A percentile compares a stretch with the other conserved stretches of the same genome.
Conservation (phyloP, 164 flowering plant species). For the Kingdonia uniflora region DNA sequence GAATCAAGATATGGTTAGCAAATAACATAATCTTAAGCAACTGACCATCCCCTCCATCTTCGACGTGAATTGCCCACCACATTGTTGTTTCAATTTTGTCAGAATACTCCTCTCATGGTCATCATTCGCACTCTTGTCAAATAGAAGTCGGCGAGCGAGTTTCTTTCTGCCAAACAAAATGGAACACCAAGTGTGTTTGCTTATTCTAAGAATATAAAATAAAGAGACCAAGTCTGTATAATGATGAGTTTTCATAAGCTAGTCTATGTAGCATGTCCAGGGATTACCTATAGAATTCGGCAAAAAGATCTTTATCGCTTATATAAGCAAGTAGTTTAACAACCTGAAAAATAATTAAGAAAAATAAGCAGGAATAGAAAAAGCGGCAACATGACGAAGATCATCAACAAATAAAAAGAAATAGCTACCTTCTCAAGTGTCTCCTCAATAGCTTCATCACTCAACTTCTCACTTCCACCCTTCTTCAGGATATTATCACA, state of each 20-base stretch:
- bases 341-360: constrained; percentile 34
- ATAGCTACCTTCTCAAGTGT: constrained; percentile 72
- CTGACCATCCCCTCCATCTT: constrained; percentile 99
- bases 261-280: neutral
- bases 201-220: too few relatives aligned
- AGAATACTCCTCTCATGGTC: constrained; percentile 89
- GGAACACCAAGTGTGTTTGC: too few relatives aligned
- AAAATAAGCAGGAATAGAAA: constrained; percentile 1
- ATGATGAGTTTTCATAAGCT: too few relatives aligned
- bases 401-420: constrained; percentile 1
- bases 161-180: constrained; percentile 50
- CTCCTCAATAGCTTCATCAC: constrained; percentile 93
- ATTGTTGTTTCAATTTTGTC: constrained; percentile 89
- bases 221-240: too few relatives aligned
- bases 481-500: constrained; percentile 93
- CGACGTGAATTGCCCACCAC: constrained; percentile 96
- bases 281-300: constrained; percentile 86
- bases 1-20: neutral
- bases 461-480: constrained; percentile 91
- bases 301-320: constrained; percentile 90
- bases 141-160: constrained; percentile 81
- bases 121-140: constrained; percentile 92
- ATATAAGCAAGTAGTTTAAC: constrained; percentile 90
- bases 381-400: neutral
- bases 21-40: neutral